Percentiles rank a stretch among this genome's conserved stretches.
phyloP scores from a whole-genome alignment of 1,284 basidiomycete genomes.

The Stereum hirsutum region DNA sequence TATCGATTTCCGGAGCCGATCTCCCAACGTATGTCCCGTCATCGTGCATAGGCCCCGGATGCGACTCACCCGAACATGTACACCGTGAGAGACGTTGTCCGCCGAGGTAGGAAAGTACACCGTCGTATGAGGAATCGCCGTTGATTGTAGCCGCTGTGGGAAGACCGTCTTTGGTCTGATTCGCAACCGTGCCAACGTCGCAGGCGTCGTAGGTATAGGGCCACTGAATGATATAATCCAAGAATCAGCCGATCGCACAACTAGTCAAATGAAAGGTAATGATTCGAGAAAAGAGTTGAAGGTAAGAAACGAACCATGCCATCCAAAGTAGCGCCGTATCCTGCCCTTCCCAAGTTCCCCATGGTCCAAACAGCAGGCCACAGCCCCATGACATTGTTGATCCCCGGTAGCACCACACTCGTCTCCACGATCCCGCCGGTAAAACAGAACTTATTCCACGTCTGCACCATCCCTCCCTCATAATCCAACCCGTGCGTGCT shows the following conservation, averaged over 20 bases:
- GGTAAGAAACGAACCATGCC: conserved; percentile 28
- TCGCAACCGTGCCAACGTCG: conserved; percentile 47
- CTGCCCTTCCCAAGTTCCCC: conserved; percentile 47
- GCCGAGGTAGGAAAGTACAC: conserved; percentile 35
- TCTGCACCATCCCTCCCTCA: conserved; percentile 59
- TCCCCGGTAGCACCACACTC: conserved; percentile 77
- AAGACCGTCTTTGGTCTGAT: conserved; percentile 31
- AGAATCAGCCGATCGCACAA: background rate
- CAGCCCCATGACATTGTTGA: conserved; percentile 41
- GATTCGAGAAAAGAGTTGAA: background rate
- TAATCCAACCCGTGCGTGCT: conserved; percentile 69
- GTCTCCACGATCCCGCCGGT: conserved; percentile 74
- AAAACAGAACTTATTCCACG: conserved; percentile 95
- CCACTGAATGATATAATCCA: conserved; percentile 22
- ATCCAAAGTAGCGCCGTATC: conserved; percentile 49
- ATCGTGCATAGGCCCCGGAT: conserved; percentile 43
- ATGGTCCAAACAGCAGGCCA: conserved; percentile 43
- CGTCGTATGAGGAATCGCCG: conserved; percentile 28
- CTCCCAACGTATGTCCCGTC: conserved; percentile 48
- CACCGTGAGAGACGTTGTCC: conserved; percentile 40
- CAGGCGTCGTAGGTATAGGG: conserved; percentile 49
- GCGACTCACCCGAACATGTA: conserved; percentile 41
- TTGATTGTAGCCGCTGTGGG: conserved; percentile 29
- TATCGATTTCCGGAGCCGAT: conserved; percentile 40
- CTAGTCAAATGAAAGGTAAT: background rate